Evolutionary conservation across 495 filamentous ascomycete genomes (phyloP), one percentile per base, ranked within the genome.

Genomic region (Trichoderma virens): DNA sequence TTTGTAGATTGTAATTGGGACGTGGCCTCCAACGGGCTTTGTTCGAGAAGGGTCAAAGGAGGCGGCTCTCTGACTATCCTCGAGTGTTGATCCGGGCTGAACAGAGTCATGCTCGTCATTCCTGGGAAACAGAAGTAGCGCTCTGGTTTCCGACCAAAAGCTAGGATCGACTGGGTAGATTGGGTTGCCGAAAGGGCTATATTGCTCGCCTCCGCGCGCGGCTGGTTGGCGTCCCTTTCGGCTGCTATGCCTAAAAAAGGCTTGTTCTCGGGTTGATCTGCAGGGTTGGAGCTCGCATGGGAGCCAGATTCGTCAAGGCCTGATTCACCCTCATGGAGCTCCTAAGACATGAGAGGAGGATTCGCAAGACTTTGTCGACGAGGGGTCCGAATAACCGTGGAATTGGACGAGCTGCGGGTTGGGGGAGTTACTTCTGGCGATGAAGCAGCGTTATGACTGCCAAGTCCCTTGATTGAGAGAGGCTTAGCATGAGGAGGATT

Each of bases 201-300:
- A 16, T 20, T 20, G 51, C 27, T 30, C 23, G 51, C 51, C 25
- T 28, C 11, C 25, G 25, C 14, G 51, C 23, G 25, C 1, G 51
- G 51, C 51, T 28, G 14, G 51, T n/a, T 25, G 25, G 14, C 18
- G 7, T 56, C 51, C 51, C 25, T 56, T 28, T 56, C 66, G 65
- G 65, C 65, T 64, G 65, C 65, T 51, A 66, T 70, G 47, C 66
- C 71, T 72, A 77, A 77, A 73, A 76, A 76, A 72, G 75, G 69
- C n/a, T 61, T 25, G n/a, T 56, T 32, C 41, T 47, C 27, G 51
- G 60, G 61, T 60, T 28, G 67, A 16, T 23, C 64, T 7, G 5
- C 7, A 56, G 27, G 16, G 0, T 28, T 56, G 11, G 51, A 56
- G 27, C 66, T 70, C 3, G 34, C 11, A 11, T 64, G 62, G 27